phyloP scores from a whole-genome alignment of 2,329 filamentous ascomycete species.

The Aphanoascus verrucosus region DNA sequence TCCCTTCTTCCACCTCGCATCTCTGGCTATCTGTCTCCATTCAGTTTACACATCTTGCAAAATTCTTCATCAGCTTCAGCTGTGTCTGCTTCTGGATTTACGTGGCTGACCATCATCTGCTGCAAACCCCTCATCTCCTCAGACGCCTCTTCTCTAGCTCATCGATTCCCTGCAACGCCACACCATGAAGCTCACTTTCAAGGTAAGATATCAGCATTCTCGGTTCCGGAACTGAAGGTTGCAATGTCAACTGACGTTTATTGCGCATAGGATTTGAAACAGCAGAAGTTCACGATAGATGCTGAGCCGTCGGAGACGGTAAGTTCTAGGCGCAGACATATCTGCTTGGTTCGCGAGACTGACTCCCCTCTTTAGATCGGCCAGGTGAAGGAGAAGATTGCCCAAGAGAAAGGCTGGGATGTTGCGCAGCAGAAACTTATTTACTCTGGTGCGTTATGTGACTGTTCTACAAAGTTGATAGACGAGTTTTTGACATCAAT shows the following conservation, averaged over 20 bases:
- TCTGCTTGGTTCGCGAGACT: slow-evolving; percentile 2
- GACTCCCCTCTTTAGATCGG: slow-evolving; percentile 53
- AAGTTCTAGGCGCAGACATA: slow-evolving; percentile 31
- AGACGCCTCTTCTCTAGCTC: not conserved
- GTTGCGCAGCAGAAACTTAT: slow-evolving; percentile 87
- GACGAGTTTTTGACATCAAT: not conserved
- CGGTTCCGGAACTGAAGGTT: not conserved
- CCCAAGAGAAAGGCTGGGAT: slow-evolving; percentile 88
- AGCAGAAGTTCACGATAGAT: slow-evolving; percentile 95
- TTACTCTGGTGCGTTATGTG: slow-evolving; percentile 66
- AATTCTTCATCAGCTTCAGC: not conserved
- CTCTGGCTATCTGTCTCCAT: not conserved
- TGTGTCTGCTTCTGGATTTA: not conserved
- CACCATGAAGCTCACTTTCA: slow-evolving; percentile 20
- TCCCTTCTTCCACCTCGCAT: not conserved
- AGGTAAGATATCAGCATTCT: slow-evolving; percentile 12
- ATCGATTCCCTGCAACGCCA: slow-evolving; percentile 6
- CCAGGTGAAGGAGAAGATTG: slow-evolving; percentile 84
- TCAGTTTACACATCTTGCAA: not conserved
- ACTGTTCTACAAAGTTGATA: no score
- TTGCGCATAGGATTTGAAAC: slow-evolving; percentile 72
- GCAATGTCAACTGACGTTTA: not conserved
- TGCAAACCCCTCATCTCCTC: not conserved
- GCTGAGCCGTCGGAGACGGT: slow-evolving; percentile 88
- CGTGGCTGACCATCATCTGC: not conserved